Evolutionary conservation across 2,329 filamentous ascomycete genomes (phyloP), one percentile per base, ranked within the genome.

Genomic region (Zymoseptoria passerinii): DNA sequence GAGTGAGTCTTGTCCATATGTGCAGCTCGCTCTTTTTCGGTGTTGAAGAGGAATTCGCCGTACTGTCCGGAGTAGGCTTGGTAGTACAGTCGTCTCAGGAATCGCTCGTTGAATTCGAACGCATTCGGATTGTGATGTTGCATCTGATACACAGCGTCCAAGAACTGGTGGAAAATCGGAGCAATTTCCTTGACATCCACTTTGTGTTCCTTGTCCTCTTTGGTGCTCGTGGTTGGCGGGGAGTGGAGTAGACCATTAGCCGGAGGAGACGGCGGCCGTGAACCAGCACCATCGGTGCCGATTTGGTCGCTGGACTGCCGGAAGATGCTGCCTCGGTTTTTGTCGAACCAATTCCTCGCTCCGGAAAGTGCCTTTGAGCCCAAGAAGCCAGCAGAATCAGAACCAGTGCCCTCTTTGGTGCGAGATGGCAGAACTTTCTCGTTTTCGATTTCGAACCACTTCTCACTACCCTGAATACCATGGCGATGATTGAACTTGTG

Each of bases 401-500:
- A 28, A 18, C 67, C 65, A 48, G 80, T 80, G 16, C 81, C 77
- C 28, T 75, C 70, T n/a, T 65, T 62, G 1, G 63, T 62, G 13
- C 67, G 61, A 8, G 71, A 66, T 8, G 68, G 68, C 76, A 89
- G 78, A 80, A 87, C 75, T 75, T 81, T 76, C 72, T 97, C 92
- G 66, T 88, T 92, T 71, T 96, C 90, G 27, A 90, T 83, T 18
- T 84, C 80, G 70, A 99, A 99, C 91, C 92, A 97, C 69, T 95
- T 95, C 65, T 97, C 92, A 64, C 89, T 89, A 68, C 86, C 90
- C 57, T 97, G 76, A 66, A 89, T 88, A 2, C 94, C 94, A 13
- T 89, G 89, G n/a, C 94, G 86, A 67, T 96, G 85, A 56, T 91
- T 85, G 75, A 99, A 99, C 87, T 96, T 96, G 74, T 99, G 92